Evolutionary conservation across 768 basidiomycete genomes (phyloP), one percentile per base, ranked within the genome.

Genomic region (Pholiota molesta): DNA sequence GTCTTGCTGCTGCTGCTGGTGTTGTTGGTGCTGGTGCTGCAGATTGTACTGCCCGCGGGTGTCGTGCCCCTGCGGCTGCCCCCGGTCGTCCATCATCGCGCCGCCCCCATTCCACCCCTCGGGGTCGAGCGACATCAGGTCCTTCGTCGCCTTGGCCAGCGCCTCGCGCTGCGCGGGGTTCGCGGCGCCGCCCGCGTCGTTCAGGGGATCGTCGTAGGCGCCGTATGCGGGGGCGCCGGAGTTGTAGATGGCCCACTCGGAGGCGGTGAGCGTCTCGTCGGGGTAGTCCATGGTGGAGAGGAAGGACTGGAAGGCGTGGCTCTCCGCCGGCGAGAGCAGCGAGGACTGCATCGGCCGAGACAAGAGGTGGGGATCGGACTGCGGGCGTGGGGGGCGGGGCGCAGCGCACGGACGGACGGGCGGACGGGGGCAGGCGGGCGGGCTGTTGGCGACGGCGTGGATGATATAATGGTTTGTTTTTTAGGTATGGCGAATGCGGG

Each of bases 81-180:
- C 49, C 31, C 49, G 60, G 51, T 64, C 62, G 57, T 67, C 62
- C 64, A 61, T 65, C 65, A 62, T 71, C 62, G 59, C 62, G 59
- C 47, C 64, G 66, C 55, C 67, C 63, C 57, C 65, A 65, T 55
- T 59, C 79, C 77, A 86, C 7, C 70, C 74, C 14, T 73, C 79
- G 28, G 77, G 66, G 61, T 89, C 89, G 28, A 92, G 79, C 4
- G 89, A 80, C 87, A 94, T 92, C 47, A 94, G 84, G 73, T 93
- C 90, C 73, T 90, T 92, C 0, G 92, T 94, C 0, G 91, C 91
- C 74, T 89, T 90, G 57, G 88, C 77, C 57, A 94, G 81, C 1
- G 87, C 86, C 57, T 90, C 86, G 60, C 79, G 86, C 62, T 84
- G 85, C 59, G 77, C 83, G 56, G 81, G 73, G 11, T 75, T 71